A percentile compares a stretch with the other conserved stretches of the same genome.
Evolutionary conservation across 2,329 filamentous ascomycete genomes (phyloP).

Genomic region (Bipolaris victoriae): DNA sequence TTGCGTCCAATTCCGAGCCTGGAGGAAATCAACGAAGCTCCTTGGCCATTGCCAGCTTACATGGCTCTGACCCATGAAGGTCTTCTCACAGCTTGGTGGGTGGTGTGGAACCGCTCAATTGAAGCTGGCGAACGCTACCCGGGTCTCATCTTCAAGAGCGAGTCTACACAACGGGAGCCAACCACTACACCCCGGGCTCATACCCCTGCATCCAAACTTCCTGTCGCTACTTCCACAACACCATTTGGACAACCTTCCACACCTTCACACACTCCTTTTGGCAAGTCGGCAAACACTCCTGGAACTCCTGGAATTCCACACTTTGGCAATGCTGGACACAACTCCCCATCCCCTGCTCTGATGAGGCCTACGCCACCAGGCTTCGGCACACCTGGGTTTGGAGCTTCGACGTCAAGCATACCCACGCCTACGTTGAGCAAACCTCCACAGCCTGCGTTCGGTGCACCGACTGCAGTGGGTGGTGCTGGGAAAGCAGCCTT

Average conservation of each 20-base stretch:
- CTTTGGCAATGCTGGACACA: conserved; percentile 13
- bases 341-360: conserved; percentile 16
- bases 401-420: conserved; percentile 24
- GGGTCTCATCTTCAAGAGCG: conserved; percentile 63
- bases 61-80: conserved; percentile 90
- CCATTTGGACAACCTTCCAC: conserved; percentile 14
- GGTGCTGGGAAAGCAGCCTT: conserved; percentile 32
- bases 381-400: conserved; percentile 31
- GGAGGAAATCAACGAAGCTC: conserved; percentile 77
- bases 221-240: conserved; percentile 18
- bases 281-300: conserved; percentile 31
- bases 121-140: conserved; percentile 74
- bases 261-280: conserved; percentile 10
- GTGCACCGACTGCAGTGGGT: conserved; percentile 24
- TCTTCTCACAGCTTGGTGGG: conserved; percentile 84
- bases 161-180: conserved; percentile 31
- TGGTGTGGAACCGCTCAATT: conserved; percentile 88
- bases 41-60: conserved; percentile 79
- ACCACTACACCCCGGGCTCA: conserved; percentile 25
- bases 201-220: conserved; percentile 16
- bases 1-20: conserved; percentile 77
- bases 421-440: conserved; percentile 22
- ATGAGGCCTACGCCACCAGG: conserved; percentile 24
- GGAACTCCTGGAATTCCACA: conserved; percentile 27
- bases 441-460: conserved; percentile 30